Evolutionary conservation across 2,329 filamentous ascomycete species (phyloP).

Genomic region (Dothideomycetidae sp.): DNA sequence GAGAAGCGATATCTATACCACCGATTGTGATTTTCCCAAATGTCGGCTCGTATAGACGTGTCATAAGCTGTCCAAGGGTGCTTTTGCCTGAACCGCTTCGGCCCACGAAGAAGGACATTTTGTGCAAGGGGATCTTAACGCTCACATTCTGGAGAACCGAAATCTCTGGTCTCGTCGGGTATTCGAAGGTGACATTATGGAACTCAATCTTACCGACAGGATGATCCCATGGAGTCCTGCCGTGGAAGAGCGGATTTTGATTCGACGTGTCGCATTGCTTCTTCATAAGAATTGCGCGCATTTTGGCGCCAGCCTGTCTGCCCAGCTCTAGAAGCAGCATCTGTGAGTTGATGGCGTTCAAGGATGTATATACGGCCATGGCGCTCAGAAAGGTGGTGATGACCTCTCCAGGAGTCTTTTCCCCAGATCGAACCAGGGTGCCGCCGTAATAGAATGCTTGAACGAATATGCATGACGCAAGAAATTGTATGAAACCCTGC

Average conservation of each 20-base stretch:
- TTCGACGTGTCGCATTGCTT: constrained; percentile 18
- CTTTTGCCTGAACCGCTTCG: constrained; percentile 86
- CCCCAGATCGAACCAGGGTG: constrained; percentile 47
- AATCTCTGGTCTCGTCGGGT: constrained; percentile 53
- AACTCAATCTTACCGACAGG: constrained; percentile 58
- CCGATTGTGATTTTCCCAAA: constrained; percentile 52
- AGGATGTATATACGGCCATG: constrained; percentile 58
- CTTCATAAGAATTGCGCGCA: constrained; percentile 35
- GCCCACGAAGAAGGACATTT: constrained; percentile 70
- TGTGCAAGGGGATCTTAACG: constrained; percentile 56
- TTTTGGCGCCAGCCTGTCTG: constrained; percentile 52
- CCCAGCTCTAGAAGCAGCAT: constrained; percentile 68
- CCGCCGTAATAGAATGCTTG: constrained; percentile 83
- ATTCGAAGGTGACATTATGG: constrained; percentile 44
- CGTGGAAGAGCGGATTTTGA: constrained; percentile 13
- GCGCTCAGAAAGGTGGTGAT: constrained; percentile 78
- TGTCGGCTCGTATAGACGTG: constrained; percentile 58
- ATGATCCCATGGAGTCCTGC: constrained; percentile 15
- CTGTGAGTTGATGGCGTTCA: constrained; percentile 62
- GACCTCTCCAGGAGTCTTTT: constrained; percentile 49
- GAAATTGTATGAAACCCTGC: constrained; percentile 57
- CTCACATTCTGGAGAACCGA: constrained; percentile 46
- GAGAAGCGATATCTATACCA: constrained; percentile 31
- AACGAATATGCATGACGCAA: constrained; percentile 67
- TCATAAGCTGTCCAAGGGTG: constrained; percentile 65